A percentile compares a stretch with the other conserved stretches of the same genome.
Evolutionary conservation across 2,329 filamentous ascomycete species (phyloP).

Genomic region (Trichoderma sp.): DNA sequence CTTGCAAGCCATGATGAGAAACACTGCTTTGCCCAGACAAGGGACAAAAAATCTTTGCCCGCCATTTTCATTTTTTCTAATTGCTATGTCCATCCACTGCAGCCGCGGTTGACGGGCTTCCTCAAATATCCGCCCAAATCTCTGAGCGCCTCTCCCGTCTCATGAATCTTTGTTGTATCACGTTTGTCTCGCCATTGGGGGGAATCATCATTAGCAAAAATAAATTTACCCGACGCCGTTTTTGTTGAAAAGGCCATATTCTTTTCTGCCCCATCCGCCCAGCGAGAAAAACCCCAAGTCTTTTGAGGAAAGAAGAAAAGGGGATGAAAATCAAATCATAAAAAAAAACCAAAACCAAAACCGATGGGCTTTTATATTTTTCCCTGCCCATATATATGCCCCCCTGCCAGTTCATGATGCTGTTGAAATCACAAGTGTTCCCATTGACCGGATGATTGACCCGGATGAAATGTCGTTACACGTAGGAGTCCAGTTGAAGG

Average conservation of each 20-base stretch:
- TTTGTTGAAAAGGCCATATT: constrained; percentile 41
- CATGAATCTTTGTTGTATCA: constrained; percentile 2
- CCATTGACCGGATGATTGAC: constrained; percentile 32
- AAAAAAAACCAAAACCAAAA: constrained; percentile 20
- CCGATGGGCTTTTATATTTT: constrained; percentile 28
- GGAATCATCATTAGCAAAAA: constrained; percentile 39
- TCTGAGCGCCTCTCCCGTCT: background rate
- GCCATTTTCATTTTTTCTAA: constrained; percentile 7
- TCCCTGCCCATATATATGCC: constrained; percentile 33
- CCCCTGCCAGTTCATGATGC: constrained; percentile 42
- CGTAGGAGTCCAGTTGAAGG: constrained; percentile 41
- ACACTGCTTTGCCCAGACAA: background rate
- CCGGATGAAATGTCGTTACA: constrained; percentile 35
- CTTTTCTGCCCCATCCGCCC: constrained; percentile 35
- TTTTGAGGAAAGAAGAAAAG: constrained; percentile 21
- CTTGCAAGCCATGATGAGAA: background rate
- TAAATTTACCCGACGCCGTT: constrained; percentile 34
- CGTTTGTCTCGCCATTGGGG: constrained; percentile 30
- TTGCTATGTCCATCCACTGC: constrained; percentile 25
- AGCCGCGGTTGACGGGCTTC: constrained; percentile 46
- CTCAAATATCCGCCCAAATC: constrained; percentile 1
- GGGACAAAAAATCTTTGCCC: constrained; percentile 11
- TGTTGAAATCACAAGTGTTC: constrained; percentile 44
- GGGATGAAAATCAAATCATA: background rate
- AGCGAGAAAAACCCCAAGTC: constrained; percentile 27